A percentile compares a stretch with the other conserved stretches of the same genome.
These are phyloP conservation scores for Quercus rubra DNA, from an alignment of 306 rosid genomes.

Conservation along the genomic window DNA sequence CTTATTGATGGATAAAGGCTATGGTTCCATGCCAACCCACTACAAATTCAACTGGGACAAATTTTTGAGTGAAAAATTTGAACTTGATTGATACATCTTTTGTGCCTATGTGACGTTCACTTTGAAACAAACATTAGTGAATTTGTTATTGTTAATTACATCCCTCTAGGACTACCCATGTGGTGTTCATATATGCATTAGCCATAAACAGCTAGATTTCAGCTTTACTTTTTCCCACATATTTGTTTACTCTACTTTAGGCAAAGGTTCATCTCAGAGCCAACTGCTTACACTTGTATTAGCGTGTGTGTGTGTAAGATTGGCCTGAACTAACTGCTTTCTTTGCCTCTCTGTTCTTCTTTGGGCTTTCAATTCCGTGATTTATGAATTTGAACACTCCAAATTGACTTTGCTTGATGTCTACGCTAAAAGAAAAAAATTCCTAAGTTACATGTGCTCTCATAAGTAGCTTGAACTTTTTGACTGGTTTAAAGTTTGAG, in stretches of 20 bases:
- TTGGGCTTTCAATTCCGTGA: background rate
- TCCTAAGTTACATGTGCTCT: background rate
- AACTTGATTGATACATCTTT: background rate
- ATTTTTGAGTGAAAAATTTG: background rate
- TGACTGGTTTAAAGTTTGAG: background rate
- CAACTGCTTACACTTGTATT: background rate
- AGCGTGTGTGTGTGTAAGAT: background rate
- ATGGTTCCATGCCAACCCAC: background rate
- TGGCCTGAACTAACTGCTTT: background rate
- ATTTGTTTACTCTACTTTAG: background rate
- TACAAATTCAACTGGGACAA: background rate
- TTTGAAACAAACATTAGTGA: background rate
- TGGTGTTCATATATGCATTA: constrained; percentile 5
- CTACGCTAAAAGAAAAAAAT: background rate
- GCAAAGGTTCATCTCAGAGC: background rate
- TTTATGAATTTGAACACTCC: background rate
- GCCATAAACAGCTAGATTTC: background rate
- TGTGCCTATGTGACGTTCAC: background rate
- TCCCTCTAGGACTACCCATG: background rate
- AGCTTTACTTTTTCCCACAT: background rate
- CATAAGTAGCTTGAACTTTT: background rate
- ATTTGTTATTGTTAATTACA: background rate
- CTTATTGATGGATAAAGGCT: background rate
- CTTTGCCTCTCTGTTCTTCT: background rate
- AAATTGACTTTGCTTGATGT: background rate